Evolutionary conservation across 1,284 basidiomycete species (phyloP), one percentile per base, ranked within the genome.

Genomic region (Schizophyllum amplum): DNA sequence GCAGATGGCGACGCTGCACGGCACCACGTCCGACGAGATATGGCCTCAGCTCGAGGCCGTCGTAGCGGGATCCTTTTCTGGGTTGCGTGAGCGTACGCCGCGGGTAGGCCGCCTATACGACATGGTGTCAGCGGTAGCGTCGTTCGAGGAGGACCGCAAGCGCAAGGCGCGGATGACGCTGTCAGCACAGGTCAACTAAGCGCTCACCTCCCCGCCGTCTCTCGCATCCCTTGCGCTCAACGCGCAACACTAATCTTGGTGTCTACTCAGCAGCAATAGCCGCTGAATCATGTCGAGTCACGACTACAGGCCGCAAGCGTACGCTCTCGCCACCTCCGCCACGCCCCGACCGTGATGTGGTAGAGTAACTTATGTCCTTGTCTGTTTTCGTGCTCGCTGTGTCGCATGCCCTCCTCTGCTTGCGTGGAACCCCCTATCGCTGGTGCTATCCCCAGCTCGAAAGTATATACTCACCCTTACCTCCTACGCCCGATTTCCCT

Each of bases 11-110:
- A 86, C 86, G 11, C 72, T 98, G n/a, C 75, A 79, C 24, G 95
- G 95, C 4, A 75, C 79, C 61, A 92, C 92, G 17, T 94, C 90
- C 22, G 92, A 98, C 69, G 92, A 97, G 73, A 97, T 98, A 63
- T 95, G 92, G 91, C 92, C 91, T 1, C 76, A 86, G 63, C 77
- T 95, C 4, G 87, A 91, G 58, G 70, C 70, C 27, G 71, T 82
- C 21, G 72, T 94, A 17, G 72, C 74, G 51, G 71, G 74, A n/a
- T 68, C 75, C 5, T 87, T 86, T 64, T 84, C 87, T 2, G 64
- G 66, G 5, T 65, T 90, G 56, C 77, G 74, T 56, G 79, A 83
- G 66, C 76, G 80, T n/a, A 73, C 75, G 33, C 69, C 69, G 17
- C 69, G 69, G 50, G 33, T 42, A 17, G 73, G 55, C 68, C 62